Percentiles rank a stretch among this genome's conserved stretches.
Conservation (phyloP, 495 filamentous ascomycete genomes). For the Penicillium riverlandense region DNA sequence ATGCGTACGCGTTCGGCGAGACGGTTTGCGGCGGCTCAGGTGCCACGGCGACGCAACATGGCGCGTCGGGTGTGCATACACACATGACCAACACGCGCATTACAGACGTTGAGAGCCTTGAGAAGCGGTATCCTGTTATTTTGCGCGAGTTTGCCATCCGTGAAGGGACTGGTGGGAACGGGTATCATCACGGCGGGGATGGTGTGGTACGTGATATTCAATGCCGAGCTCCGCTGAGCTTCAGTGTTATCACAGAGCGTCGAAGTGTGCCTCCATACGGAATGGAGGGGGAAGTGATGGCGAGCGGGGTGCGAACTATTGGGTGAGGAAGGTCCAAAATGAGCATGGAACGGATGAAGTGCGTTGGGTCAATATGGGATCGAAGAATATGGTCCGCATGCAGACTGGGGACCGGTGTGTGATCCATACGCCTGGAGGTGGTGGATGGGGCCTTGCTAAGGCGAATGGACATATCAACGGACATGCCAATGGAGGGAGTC, state of each 20-base stretch:
- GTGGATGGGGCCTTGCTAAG: conserved; percentile 14
- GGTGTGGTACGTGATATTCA: conserved; percentile 26
- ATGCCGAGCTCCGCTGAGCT: conserved; percentile 51
- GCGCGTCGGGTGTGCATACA: conserved; percentile 77
- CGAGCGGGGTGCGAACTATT: conserved; percentile 12
- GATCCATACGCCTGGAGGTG: conserved; percentile 40
- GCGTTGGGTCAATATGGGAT: conserved; percentile 66
- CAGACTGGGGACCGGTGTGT: conserved; percentile 74
- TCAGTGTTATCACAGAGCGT: conserved; percentile 76
- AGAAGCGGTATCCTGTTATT: conserved; percentile 84
- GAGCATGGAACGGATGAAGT: conserved; percentile 34
- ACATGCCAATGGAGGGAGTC: too few relatives aligned
- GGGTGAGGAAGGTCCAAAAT: conserved; percentile 40
- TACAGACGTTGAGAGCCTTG: conserved; percentile 86
- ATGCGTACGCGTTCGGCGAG: conserved; percentile 93
- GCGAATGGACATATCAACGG: not conserved
- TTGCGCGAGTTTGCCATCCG: conserved; percentile 73
- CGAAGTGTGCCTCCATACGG: conserved; percentile 81
- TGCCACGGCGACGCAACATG: conserved; percentile 74
- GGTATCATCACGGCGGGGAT: conserved; percentile 25
- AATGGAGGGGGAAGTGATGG: conserved; percentile 72
- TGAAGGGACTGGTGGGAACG: conserved; percentile 51
- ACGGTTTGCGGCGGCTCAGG: conserved; percentile 87
- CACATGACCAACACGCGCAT: conserved; percentile 98
- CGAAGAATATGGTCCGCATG: conserved; percentile 80